phyloP scores from a whole-genome alignment of 2,329 filamentous ascomycete species.

The Colletotrichum lindemuthianum region DNA sequence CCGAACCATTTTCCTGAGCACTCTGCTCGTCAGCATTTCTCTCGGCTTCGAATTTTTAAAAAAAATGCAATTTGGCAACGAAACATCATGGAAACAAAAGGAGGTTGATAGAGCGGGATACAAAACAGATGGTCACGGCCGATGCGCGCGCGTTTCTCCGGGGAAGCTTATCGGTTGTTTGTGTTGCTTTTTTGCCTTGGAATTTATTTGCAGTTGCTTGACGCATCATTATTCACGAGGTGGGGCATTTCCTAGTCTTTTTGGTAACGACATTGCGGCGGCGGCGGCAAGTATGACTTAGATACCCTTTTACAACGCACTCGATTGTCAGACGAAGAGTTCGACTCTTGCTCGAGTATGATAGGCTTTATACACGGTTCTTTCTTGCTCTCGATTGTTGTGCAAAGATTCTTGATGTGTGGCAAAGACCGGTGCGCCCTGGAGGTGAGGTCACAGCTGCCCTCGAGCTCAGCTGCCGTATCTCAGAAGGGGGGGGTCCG shows the following conservation, averaged over 20 bases:
- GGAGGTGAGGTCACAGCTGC: no score
- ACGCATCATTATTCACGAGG: no score
- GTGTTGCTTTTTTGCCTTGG: no score
- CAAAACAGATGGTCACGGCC: background rate
- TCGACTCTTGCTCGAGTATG: slow-evolving; percentile 13
- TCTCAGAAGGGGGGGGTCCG: no score
- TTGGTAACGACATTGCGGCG: slow-evolving; percentile 1
- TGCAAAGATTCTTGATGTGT: background rate
- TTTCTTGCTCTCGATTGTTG: background rate
- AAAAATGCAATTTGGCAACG: background rate
- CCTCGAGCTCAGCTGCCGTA: no score
- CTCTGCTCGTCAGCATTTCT: background rate
- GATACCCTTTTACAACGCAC: slow-evolving; percentile 17
- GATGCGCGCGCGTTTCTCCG: no score
- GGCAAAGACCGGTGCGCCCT: no score
- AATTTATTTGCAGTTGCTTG: no score
- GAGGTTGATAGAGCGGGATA: background rate
- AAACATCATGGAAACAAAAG: background rate
- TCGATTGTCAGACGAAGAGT: slow-evolving; percentile 17
- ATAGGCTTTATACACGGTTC: background rate
- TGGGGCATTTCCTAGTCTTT: background rate
- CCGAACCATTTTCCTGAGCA: background rate
- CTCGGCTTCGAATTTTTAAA: no score
- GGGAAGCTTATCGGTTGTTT: no score
- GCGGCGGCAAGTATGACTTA: slow-evolving; percentile 5